These are phyloP conservation scores for Marasmius sp. DNA, from an alignment of 1,284 basidiomycete genomes.

Conservation along the genomic window DNA sequence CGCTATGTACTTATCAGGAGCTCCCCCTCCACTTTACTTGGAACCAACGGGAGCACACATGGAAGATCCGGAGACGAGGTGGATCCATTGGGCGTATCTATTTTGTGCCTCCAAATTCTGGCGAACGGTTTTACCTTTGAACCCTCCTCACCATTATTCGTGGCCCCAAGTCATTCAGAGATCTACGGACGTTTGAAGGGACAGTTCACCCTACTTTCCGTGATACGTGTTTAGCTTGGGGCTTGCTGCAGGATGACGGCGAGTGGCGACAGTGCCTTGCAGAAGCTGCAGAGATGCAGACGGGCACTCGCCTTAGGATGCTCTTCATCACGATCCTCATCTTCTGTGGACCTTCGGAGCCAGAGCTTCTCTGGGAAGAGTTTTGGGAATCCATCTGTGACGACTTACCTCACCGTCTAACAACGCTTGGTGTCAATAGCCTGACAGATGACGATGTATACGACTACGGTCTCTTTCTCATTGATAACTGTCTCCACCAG, in stretches of 20 bases:
- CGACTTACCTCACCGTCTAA: slow-evolving; percentile 28
- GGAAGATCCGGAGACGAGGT: slow-evolving; percentile 24
- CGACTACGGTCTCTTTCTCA: slow-evolving; percentile 35
- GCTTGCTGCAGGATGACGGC: slow-evolving; percentile 43
- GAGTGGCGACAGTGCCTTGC: slow-evolving; percentile 41
- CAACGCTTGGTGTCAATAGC: slow-evolving; percentile 5
- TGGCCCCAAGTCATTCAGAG: slow-evolving; percentile 33
- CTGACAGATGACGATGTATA: slow-evolving; percentile 24
- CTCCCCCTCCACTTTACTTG: slow-evolving; percentile 32
- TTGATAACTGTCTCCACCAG: slow-evolving; percentile 23
- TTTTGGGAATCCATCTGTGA: slow-evolving; percentile 39
- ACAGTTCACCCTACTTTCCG: slow-evolving; percentile 26
- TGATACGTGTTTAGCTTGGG: slow-evolving; percentile 38
- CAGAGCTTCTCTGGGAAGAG: slow-evolving; percentile 34
- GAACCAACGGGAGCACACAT: slow-evolving; percentile 14
- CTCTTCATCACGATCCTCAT: slow-evolving; percentile 42
- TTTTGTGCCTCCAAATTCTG: slow-evolving; percentile 29
- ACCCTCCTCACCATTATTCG: slow-evolving; percentile 34
- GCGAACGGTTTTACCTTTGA: slow-evolving; percentile 38
- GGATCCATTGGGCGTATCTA: slow-evolving; percentile 38
- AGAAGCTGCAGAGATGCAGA: slow-evolving; percentile 42
- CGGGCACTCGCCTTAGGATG: slow-evolving; percentile 32
- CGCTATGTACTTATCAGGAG: slow-evolving; percentile 36
- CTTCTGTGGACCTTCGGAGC: slow-evolving; percentile 30
- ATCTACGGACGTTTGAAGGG: slow-evolving; percentile 29